Conservation (phyloP, 2,329 filamentous ascomycete genomes). For the Beauveria bassiana region DNA sequence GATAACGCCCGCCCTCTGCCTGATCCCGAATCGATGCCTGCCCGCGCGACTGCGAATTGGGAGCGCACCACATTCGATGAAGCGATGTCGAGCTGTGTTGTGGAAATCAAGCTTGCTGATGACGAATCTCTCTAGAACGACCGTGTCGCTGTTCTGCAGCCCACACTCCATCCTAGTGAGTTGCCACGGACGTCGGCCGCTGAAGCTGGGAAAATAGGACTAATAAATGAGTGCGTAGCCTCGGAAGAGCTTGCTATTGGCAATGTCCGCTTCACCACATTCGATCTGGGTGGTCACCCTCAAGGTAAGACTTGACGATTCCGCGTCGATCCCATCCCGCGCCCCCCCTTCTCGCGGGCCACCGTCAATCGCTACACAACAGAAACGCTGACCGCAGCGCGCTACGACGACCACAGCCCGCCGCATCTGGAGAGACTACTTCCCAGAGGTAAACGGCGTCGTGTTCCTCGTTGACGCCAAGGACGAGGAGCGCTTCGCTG, state of each 20-base stretch:
- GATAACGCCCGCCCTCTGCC: constrained; percentile 19
- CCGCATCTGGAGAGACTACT: constrained; percentile 94
- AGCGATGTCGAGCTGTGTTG: neutral
- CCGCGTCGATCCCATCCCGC: constrained; percentile 1
- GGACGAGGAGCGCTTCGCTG: constrained; percentile 87
- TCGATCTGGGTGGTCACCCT: constrained; percentile 88
- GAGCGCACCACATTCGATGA: neutral
- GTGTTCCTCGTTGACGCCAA: constrained; percentile 98
- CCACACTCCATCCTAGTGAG: constrained; percentile 85
- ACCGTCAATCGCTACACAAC: neutral
- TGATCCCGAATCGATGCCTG: neutral
- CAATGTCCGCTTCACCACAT: constrained; percentile 90
- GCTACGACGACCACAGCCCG: constrained; percentile 48
- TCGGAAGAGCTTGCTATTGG: constrained; percentile 90
- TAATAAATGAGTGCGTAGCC: constrained; percentile 37
- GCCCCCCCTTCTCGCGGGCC: neutral
- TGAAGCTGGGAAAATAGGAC: neutral
- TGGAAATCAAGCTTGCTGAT: constrained; percentile 19
- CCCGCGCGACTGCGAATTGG: neutral
- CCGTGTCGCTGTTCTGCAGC: constrained; percentile 82
- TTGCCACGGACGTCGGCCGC: constrained; percentile 15
- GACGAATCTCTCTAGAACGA: constrained; percentile 60
- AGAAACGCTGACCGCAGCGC: neutral
- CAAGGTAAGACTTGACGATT: constrained; percentile 52
- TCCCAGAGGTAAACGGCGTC: constrained; percentile 91